These are phyloP conservation scores for Candida loeiensis DNA, from an alignment of 805 yeast species.

Conservation along the genomic window DNA sequence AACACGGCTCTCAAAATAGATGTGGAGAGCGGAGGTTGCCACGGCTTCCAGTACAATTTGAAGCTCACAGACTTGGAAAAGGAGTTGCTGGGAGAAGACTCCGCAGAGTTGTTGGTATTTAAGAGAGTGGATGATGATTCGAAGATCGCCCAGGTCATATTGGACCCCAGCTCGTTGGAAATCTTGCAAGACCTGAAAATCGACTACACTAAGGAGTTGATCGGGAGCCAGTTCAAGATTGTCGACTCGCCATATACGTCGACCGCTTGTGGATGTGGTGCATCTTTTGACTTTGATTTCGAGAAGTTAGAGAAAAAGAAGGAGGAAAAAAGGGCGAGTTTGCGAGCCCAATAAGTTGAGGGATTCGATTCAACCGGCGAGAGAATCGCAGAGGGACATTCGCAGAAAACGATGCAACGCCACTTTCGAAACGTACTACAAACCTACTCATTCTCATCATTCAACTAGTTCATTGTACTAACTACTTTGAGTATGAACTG, in stretches of 20 bases:
- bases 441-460: too few species aligned
- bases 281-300: slow-evolving; percentile 46
- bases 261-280: slow-evolving; percentile 45
- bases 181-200: slow-evolving; percentile 81
- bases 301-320: slow-evolving; percentile 35
- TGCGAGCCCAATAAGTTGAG: too few species aligned
- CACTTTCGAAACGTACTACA: too few species aligned
- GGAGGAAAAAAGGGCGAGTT: too few species aligned
- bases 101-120: slow-evolving; percentile 49
- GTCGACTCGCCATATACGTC: slow-evolving; percentile 86
- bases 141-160: slow-evolving; percentile 55
- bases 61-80: slow-evolving; percentile 47
- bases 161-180: slow-evolving; percentile 77
- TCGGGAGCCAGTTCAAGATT: slow-evolving; percentile 90
- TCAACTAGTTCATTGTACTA: too few species aligned
- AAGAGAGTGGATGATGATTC: slow-evolving; percentile 48
- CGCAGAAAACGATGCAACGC: too few species aligned
- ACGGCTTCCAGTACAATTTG: slow-evolving; percentile 89
- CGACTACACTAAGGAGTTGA: slow-evolving; percentile 87
- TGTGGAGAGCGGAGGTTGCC: slow-evolving; percentile 97
- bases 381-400: too few species aligned
- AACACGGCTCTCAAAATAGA: slow-evolving; percentile 63
- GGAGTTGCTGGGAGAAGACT: slow-evolving; percentile 31
- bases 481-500: too few species aligned
- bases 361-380: too few species aligned